Base-by-base conservation (phyloP, 2,329 filamentous ascomycete genomes). In the Macrophomina pseudophaseolina region DNA sequence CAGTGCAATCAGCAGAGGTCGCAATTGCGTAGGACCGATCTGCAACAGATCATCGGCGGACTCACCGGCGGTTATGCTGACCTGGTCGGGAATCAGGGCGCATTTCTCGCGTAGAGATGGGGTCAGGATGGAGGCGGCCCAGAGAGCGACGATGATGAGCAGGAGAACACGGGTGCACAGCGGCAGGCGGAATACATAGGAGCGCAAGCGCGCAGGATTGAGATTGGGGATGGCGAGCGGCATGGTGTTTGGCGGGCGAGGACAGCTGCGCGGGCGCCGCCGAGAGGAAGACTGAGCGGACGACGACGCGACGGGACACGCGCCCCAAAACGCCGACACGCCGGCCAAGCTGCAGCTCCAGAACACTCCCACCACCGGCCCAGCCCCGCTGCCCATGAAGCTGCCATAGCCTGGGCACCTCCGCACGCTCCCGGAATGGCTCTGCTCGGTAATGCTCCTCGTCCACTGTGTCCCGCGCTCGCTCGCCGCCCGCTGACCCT, bases 151-250 rank as follows among this genome's bases (percentile, higher is more conserved):
- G 66, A 97, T 91, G 52, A 89, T 79, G 4, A 88, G 74, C 23
- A 93, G 77, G 14, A 93, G 85, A 18, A 86, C 78, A 60, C 94
- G 88, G 32, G 95, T 97, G 76, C 95, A 93, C 1, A 98, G 84
- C 42, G 95, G 94, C n/a, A 98, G 84, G 58, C 93, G 90, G 68
- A 92, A 84, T 70, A 97, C 74, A 77, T 97, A 97, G 8, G 91
- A 92, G 70, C 92, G 90, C 72, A 93, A 85, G 71, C 92, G 88
- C 68, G 85, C 79, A 38, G 90, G 87, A 79, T 89, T 94, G 79
- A 96, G 90, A 66, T 86, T 83, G 72, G 84, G 71, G 75, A 84
- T 75, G 0, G 78, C 76, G 56, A 79, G 79, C 69, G 83, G 80
- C 81, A 84, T 83, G 66, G 70, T 70, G 65, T 53, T 62, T 23